Evolutionary conservation across 192 early-diverging fungal genomes (phyloP).

Genomic region (Funneliformis mosseae): DNA sequence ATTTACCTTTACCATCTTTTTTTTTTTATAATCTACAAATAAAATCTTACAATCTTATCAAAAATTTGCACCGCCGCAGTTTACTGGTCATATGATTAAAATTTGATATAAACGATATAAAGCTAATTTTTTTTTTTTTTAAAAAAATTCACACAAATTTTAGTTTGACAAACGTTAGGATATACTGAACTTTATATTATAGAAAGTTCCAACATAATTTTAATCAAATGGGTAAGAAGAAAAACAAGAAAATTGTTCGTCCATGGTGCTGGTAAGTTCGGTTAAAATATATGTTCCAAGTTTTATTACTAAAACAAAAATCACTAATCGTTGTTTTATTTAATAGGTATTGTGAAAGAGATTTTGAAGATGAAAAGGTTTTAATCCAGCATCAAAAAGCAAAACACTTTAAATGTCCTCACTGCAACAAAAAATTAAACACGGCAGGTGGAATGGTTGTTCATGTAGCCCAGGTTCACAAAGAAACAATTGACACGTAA

Average conservation of each 20-base stretch:
- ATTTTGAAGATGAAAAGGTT: constrained; percentile 95
- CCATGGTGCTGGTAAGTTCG: constrained; percentile 77
- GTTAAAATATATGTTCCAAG: background rate
- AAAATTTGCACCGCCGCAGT: too few relatives aligned
- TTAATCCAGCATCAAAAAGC: constrained; percentile 91
- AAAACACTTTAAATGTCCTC: constrained; percentile 91
- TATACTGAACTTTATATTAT: background rate
- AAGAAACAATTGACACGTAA: constrained; percentile 76
- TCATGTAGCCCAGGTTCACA: constrained; percentile 93
- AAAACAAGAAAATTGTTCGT: constrained; percentile 61
- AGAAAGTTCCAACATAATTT: background rate
- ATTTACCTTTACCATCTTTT: too few relatives aligned
- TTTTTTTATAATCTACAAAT: too few relatives aligned
- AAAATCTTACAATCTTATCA: too few relatives aligned
- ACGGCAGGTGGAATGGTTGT: constrained; percentile 90
- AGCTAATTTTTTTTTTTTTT: too few relatives aligned
- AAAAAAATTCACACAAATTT: too few relatives aligned
- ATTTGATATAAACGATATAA: too few relatives aligned
- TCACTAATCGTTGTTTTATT: background rate
- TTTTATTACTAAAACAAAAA: background rate
- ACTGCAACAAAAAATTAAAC: constrained; percentile 83
- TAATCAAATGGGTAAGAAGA: constrained; percentile 62
- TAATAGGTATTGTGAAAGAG: constrained; percentile 88
- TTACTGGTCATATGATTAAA: too few relatives aligned
- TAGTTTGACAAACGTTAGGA: too few relatives aligned